Evolutionary conservation across 148 eudicot genomes (phyloP), one percentile per base, ranked within the genome.

Genomic region (Limonium bicolor): DNA sequence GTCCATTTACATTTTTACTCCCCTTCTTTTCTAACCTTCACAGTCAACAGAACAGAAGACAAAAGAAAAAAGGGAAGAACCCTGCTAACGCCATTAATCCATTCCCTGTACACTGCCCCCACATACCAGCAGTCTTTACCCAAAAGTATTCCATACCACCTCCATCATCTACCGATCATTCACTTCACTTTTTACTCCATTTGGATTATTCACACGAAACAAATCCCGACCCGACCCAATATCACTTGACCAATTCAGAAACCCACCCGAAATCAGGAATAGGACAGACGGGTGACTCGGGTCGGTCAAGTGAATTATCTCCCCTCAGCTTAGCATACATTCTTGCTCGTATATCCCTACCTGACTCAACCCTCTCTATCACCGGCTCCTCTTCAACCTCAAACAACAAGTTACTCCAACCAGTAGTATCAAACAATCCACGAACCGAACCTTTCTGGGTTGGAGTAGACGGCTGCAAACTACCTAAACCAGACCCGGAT

Each of bases 181-280:
- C n/a, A n/a, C n/a, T n/a, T n/a, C n/a, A n/a, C n/a, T n/a, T n/a
- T n/a, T n/a, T n/a, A n/a, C n/a, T n/a, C n/a, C n/a, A n/a, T n/a
- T n/a, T n/a, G n/a, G n/a, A n/a, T n/a, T n/a, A n/a, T n/a, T n/a
- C n/a, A n/a, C n/a, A n/a, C n/a, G n/a, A n/a, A n/a, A n/a, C n/a
- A n/a, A n/a, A n/a, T 38, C 2, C 42, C 14, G 14, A 20, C 3
- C 2, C 3, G 8, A 8, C 16, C 18, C 1, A 13, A 20, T 14
- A 20, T 80, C 58, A 84, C 61, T 70, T 51, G 13, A 84, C 64
- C 20, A 84, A 78, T 26, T 84, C 95, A 6, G 79, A 68, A 0
- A 84, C 74, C 95, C 95, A 84, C 18, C 77, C 95, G 6, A 84
- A 61, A 66, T 84, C 94, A 3, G 81, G 78, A 30, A 68, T 76